Base-by-base conservation (phyloP, 768 basidiomycete species). In the Boletus reticulatus region DNA sequence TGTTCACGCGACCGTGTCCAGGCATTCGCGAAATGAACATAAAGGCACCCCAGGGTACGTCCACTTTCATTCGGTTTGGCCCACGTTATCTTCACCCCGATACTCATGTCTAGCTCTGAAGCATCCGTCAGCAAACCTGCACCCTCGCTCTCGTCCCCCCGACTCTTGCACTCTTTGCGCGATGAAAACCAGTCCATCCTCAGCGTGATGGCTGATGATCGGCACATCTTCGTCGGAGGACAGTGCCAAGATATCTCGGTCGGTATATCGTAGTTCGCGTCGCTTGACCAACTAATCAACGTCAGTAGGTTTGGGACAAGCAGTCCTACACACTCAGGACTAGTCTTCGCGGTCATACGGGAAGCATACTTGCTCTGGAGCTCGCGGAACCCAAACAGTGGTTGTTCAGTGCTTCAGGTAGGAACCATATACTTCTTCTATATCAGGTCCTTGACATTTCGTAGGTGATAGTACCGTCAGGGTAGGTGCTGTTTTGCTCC, bases 371-470 rank as follows among this genome's bases (percentile, higher is more conserved):
- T 20, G 86, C 87, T 10, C 75, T 97, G 45, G 87, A 89, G 62
- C 82, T 89, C 58, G 88, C 87, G 8, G 72, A 81, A 51, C 87
- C 89, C 52, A 87, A 84, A 64, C 76, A 81, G 44, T 96, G 94
- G 94, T 67, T 97, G 27, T 90, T 97, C 65, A 96, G 94, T 60
- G 87, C 92, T 6, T 94, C 92, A 44, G 89, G 93, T 90, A 68
- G 55, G 80, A 63, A 12, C 51, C 34, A 1, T 36, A 2, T 44
- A 47, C 38, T 43, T 20, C 11, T 44, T 48, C 45, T 37, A 17
- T 17, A 6, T 36, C 38, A 27, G 14, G 45, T 53, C 44, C 50
- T 55, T 50, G 22, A 61, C 7, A 17, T 47, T 55, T 39, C 48
- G 12, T 50, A 94, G 94, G 92, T 13, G 94, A 95, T 60, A 92